Conservation (phyloP, 306 rosid genomes). For the Pueraria montana region DNA sequence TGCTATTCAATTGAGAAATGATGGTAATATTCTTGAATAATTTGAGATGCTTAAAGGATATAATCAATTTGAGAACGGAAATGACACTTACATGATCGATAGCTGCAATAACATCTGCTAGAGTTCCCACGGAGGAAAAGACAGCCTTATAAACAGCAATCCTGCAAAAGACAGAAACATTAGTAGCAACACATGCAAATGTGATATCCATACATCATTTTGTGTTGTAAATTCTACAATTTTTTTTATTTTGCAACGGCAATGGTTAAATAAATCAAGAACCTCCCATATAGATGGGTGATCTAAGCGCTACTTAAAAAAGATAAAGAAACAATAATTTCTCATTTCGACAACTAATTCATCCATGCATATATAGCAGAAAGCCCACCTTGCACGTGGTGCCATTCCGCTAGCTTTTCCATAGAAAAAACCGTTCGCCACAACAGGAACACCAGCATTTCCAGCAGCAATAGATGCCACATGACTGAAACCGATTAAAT, state of each 20-base stretch:
- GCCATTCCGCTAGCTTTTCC: constrained; percentile 93
- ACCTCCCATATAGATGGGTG: not conserved
- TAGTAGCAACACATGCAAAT: not conserved
- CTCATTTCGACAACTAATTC: not conserved
- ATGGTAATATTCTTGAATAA: not conserved
- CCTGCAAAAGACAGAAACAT: constrained; percentile 54
- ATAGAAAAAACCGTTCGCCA: constrained; percentile 69
- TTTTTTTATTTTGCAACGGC: too few relatives aligned
- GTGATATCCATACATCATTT: not conserved
- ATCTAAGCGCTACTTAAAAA: not conserved
- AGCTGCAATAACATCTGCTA: constrained; percentile 81
- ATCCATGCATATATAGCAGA: not conserved
- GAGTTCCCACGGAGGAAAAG: constrained; percentile 73
- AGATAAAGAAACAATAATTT: not conserved
- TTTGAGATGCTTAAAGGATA: not conserved
- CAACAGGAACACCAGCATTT: constrained; percentile 81
- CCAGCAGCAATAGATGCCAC: constrained; percentile 92
- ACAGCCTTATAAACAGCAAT: constrained; percentile 89
- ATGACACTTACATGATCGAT: constrained; percentile 72
- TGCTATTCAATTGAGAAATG: not conserved
- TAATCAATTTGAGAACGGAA: constrained; percentile 5
- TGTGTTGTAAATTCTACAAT: too few relatives aligned
- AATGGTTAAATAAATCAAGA: too few relatives aligned
- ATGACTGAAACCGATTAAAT: constrained; percentile 62
- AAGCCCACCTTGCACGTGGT: constrained; percentile 75